Evolutionary conservation across 306 rosid genomes (phyloP).

Genomic region (Cicer cuneatum): DNA sequence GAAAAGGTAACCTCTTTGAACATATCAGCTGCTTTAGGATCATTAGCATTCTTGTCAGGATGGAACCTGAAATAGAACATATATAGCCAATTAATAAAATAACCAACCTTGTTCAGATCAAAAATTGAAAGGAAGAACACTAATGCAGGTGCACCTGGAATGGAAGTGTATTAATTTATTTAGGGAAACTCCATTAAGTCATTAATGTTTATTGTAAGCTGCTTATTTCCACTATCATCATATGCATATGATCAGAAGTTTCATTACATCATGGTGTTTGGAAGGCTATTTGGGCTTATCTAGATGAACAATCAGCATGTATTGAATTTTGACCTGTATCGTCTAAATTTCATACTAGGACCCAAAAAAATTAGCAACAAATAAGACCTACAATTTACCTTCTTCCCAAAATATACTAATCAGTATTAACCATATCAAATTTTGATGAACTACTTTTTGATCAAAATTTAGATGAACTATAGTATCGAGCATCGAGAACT

Average conservation of each 20-base stretch:
- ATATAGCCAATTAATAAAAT: constrained; percentile 32
- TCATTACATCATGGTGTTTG: not conserved
- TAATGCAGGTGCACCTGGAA: constrained; percentile 27
- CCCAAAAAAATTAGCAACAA: not conserved
- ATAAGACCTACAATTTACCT: not conserved
- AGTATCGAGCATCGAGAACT: constrained; percentile 9
- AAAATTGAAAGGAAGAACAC: constrained; percentile 41
- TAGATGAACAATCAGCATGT: constrained; percentile 17
- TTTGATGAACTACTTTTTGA: not conserved
- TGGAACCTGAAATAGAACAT: constrained; percentile 74
- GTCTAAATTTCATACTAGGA: constrained; percentile 30
- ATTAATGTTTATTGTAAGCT: not conserved
- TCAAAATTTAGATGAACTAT: not conserved
- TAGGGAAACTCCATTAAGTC: constrained; percentile 31
- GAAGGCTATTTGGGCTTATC: constrained; percentile 13
- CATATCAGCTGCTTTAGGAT: constrained; percentile 95
- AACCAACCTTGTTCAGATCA: constrained; percentile 28
- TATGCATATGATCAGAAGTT: constrained; percentile 34
- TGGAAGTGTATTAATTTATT: not conserved
- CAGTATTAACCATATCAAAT: not conserved
- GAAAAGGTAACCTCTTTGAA: constrained; percentile 97
- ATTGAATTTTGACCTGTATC: constrained; percentile 1
- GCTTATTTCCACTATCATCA: not conserved
- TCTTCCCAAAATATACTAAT: not conserved
- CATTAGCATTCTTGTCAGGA: constrained; percentile 98